These are phyloP conservation scores for Solanum aculeatissimum DNA, from an alignment of 305 asterid genomes.

Conservation along the genomic window DNA sequence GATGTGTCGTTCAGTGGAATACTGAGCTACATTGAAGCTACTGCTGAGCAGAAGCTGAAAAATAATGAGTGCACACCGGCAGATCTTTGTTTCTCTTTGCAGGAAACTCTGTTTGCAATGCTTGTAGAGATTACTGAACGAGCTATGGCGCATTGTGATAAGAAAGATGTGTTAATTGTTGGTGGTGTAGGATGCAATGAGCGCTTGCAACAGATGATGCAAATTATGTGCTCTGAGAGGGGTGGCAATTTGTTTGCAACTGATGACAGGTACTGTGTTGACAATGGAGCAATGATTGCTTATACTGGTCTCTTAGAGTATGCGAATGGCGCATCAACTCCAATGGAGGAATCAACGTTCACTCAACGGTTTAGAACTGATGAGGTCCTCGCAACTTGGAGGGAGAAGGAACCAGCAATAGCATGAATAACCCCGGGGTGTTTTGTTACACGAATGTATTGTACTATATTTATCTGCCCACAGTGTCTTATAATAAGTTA, in stretches of 20 bases:
- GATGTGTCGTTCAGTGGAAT: constrained; percentile 98
- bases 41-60: constrained; percentile 81
- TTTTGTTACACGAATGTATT: neutral
- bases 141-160: constrained; percentile 99
- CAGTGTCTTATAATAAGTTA: neutral
- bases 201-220: constrained; percentile 94
- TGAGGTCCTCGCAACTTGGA: constrained; percentile 90
- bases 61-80: constrained; percentile 37
- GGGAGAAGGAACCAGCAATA: constrained; percentile 53
- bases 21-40: constrained; percentile 81
- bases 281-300: constrained; percentile 99
- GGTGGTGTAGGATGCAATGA: constrained; percentile 97
- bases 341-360: constrained; percentile 77
- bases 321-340: constrained; percentile 67
- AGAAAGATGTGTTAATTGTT: constrained; percentile 84
- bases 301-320: constrained; percentile 85
- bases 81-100: constrained; percentile 51
- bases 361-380: constrained; percentile 94
- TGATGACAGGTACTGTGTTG: constrained; percentile 88
- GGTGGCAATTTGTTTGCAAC: constrained; percentile 83
- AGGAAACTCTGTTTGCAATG: constrained; percentile 97
- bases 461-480: neutral
- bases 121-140: constrained; percentile 98
- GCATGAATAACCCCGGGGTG: neutral
- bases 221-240: constrained; percentile 83